Evolutionary conservation across 1,284 basidiomycete species (phyloP).

Genomic region (Butyriboletus appendiculatus): DNA sequence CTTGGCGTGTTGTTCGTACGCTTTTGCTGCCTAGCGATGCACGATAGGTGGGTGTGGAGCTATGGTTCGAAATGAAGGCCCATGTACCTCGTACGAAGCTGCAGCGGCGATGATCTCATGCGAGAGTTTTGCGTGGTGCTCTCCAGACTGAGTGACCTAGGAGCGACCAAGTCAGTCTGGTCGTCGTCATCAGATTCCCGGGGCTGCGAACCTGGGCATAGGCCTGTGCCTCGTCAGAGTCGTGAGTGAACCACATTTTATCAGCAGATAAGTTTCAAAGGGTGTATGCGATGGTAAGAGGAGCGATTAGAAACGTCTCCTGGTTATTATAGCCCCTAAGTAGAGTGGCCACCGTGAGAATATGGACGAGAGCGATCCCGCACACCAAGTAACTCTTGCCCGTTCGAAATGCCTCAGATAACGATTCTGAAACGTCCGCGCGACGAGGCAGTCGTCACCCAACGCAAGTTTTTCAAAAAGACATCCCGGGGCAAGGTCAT

Average conservation of each 20-base stretch:
- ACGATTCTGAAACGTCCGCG: conserved; percentile 77
- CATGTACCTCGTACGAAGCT: conserved; percentile 28
- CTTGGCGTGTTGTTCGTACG: conserved; percentile 26
- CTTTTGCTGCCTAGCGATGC: conserved; percentile 30
- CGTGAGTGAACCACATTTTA: conserved; percentile 23
- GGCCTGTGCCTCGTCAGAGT: conserved; percentile 28
- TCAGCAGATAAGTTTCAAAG: background rate
- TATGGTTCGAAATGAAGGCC: background rate
- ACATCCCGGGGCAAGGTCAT: conserved; percentile 93
- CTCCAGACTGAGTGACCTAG: conserved; percentile 15
- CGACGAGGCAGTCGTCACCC: conserved; percentile 74
- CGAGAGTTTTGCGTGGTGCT: conserved; percentile 25
- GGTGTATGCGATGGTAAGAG: background rate
- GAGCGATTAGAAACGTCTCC: background rate
- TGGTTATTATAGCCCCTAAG: background rate
- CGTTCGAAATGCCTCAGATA: conserved; percentile 55
- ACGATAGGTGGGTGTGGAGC: background rate
- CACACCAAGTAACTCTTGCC: background rate
- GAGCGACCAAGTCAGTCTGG: background rate
- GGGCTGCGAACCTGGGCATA: conserved; percentile 10
- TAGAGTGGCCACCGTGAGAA: conserved; percentile 3
- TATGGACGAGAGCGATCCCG: background rate
- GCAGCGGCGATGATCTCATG: conserved; percentile 31
- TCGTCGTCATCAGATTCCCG: background rate
- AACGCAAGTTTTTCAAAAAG: conserved; percentile 93